phyloP scores from a whole-genome alignment of 2,329 filamentous ascomycete genomes.

The Epichloe gansuensis region DNA sequence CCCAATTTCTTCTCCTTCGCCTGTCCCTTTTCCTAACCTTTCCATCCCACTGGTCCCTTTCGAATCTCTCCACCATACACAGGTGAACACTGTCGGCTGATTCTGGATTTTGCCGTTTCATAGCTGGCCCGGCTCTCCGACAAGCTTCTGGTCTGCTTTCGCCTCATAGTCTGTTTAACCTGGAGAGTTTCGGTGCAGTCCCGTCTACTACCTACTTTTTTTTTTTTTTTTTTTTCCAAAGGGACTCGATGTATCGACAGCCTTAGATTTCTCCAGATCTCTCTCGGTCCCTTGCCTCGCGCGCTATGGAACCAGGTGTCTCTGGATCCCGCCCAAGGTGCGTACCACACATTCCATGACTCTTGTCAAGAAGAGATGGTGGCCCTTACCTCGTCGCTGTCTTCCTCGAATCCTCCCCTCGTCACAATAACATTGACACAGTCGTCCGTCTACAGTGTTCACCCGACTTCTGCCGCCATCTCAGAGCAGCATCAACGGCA shows the following conservation, averaged over 20 bases:
- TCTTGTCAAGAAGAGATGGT: neutral
- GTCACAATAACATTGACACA: constrained; percentile 16
- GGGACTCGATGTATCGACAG: constrained; percentile 25
- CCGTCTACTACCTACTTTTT: neutral
- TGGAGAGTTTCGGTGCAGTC: constrained; percentile 5
- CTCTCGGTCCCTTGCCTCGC: constrained; percentile 22
- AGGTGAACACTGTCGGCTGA: neutral
- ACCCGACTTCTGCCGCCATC: constrained; percentile 5
- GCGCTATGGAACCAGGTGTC: constrained; percentile 28
- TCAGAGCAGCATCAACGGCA: constrained; percentile 13
- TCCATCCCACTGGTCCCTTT: neutral
- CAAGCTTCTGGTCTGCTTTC: constrained; percentile 12
- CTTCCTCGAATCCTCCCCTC: constrained; percentile 5
- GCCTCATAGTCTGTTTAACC: constrained; percentile 11
- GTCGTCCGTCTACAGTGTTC: constrained; percentile 7
- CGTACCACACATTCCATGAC: constrained; percentile 16
- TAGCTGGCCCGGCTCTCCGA: neutral
- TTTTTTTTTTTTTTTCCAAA: neutral
- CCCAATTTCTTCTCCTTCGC: neutral
- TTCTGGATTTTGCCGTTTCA: constrained; percentile 6
- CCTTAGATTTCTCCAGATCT: constrained; percentile 24
- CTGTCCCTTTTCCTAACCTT: neutral
- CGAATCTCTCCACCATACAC: neutral
- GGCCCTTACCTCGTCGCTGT: neutral
- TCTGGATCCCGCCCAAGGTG: constrained; percentile 26